Base-by-base conservation (phyloP, 1,284 basidiomycete genomes). In the Malassezia vespertilionis region DNA sequence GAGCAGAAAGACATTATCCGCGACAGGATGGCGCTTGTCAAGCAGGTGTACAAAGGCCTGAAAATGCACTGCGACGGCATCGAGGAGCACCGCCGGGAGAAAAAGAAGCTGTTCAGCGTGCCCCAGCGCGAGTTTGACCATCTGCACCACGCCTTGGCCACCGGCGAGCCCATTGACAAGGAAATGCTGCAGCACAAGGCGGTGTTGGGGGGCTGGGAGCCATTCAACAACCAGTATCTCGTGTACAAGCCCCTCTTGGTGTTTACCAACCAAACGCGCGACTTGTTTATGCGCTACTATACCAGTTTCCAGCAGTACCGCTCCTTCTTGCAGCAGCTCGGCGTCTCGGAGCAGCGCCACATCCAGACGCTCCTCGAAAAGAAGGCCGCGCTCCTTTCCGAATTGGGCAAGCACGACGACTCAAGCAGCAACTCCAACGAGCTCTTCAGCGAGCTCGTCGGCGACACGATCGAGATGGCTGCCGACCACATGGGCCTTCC, bases 201-300 rank as follows among this genome's bases (percentile, higher is more conserved):
- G 76, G 79, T 53, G 72, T 80, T 62, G 20, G 74, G 79, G 21
- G 85, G 88, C 62, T 84, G 84, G 79, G 78, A 78, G 1, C 79
- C 82, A 57, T 91, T 93, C 71, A 82, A 86, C 68, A 86, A 91
- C 60, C 87, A 90, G 17, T 85, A 88, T 65, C 84, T 93, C 63
- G 77, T 90, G 9, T 88, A 95, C 73, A 83, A 80, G 53, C 89
- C 88, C 0, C 83, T 82, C 40, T 77, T 93, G 35, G 82, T 82
- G 64, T 77, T 89, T 73, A 83, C 83, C 63, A 84, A 82, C 65
- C 75, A 78, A 14, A 82, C 83, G 12, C 81, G 88, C 28, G 71
- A 89, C 80, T 79, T 91, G 50, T 75, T 91, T 66, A 79, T 86
- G 73, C 83, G 86, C 69, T 95, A 95, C 72, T 89, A 88, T 69